A percentile compares a stretch with the other conserved stretches of the same genome.
Evolutionary conservation across 2,329 filamentous ascomycete genomes (phyloP).

Genomic region (Hypoxylon sp.): DNA sequence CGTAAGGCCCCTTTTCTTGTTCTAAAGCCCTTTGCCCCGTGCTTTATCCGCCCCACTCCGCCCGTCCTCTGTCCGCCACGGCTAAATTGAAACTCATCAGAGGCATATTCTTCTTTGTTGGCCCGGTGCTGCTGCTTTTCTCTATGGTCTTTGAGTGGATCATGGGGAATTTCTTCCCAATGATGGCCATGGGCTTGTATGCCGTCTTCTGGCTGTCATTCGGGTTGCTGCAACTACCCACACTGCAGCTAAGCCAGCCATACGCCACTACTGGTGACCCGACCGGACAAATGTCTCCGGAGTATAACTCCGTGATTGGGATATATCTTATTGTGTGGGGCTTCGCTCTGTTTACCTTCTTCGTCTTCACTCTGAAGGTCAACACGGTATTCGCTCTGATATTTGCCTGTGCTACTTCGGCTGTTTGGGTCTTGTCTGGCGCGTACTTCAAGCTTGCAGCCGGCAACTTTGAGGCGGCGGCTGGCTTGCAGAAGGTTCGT

Average conservation of each 20-base stretch:
- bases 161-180: constrained; percentile 66
- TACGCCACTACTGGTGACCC: constrained; percentile 61
- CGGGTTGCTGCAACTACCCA: constrained; percentile 65
- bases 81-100: constrained; percentile 45
- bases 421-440: constrained; percentile 61
- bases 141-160: constrained; percentile 68
- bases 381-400: constrained; percentile 66
- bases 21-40: neutral
- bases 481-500: constrained; percentile 61
- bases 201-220: constrained; percentile 66
- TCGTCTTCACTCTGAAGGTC: constrained; percentile 65
- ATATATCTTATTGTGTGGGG: constrained; percentile 68
- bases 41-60: constrained; percentile 4
- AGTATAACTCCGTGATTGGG: constrained; percentile 65
- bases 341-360: constrained; percentile 66
- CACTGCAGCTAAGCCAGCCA: constrained; percentile 61
- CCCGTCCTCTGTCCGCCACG: constrained; percentile 10
- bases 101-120: constrained; percentile 59
- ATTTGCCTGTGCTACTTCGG: constrained; percentile 63
- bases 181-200: constrained; percentile 68
- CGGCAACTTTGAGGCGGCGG: constrained; percentile 60
- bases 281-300: constrained; percentile 59
- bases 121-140: constrained; percentile 63
- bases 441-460: constrained; percentile 65
- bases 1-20: constrained; percentile 47